phyloP scores from a whole-genome alignment of 2,329 filamentous ascomycete species.

The Arthrinium puccinioides region DNA sequence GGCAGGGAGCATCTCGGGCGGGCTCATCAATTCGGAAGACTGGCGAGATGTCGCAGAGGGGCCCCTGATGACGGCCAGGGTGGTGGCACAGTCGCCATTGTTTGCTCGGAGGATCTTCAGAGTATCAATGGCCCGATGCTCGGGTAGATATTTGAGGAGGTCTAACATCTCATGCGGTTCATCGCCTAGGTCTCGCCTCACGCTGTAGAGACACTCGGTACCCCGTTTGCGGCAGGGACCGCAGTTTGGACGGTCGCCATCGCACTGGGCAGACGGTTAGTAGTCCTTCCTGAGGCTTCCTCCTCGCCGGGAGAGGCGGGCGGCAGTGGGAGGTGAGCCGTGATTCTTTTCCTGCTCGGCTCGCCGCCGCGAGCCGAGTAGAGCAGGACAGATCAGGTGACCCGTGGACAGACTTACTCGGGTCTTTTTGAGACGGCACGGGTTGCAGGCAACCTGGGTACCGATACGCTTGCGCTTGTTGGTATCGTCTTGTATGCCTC shows the following conservation, averaged over 20 bases:
- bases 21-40: background rate
- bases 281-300: too few relatives aligned
- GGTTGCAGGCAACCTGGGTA: constrained; percentile 2
- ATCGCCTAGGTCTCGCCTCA: background rate
- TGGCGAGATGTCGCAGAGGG: background rate
- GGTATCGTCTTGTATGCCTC: background rate
- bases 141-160: constrained; percentile 1
- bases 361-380: background rate
- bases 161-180: constrained; percentile 1
- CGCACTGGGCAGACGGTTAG: background rate
- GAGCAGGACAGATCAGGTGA: background rate
- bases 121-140: constrained; percentile 1
- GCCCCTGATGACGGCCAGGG: background rate
- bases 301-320: too few relatives aligned
- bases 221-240: constrained; percentile 1
- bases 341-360: background rate
- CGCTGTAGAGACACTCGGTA: background rate
- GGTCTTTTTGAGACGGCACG: constrained; percentile 2
- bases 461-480: constrained; percentile 3
- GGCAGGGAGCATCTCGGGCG: background rate
- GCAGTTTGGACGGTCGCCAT: constrained; percentile 1
- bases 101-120: background rate
- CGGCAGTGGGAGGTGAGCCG: background rate
- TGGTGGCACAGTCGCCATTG: constrained; percentile 1
- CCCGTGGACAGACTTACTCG: background rate